Evolutionary conservation across 2,329 filamentous ascomycete species (phyloP).

Genomic region (Incumbomyces delicatus): DNA sequence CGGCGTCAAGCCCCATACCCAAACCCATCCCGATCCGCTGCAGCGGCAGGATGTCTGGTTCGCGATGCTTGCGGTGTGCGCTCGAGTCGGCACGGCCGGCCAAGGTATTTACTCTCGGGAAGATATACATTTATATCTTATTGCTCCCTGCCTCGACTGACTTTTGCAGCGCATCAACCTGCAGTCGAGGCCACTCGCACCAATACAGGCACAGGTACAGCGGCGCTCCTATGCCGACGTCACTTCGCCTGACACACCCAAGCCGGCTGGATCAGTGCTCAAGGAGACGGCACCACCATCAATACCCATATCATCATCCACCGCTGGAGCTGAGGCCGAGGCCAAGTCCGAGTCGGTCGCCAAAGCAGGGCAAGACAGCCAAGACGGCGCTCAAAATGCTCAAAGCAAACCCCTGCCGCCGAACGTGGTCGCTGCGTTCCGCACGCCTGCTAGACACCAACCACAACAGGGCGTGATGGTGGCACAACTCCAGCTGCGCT

Average conservation of each 20-base stretch:
- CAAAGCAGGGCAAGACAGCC: too few relatives aligned
- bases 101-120: slow-evolving; percentile 10
- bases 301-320: too few relatives aligned
- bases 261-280: too few relatives aligned
- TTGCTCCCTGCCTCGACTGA: not conserved
- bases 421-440: slow-evolving; percentile 54
- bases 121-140: not conserved
- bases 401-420: slow-evolving; percentile 11
- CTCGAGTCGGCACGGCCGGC: slow-evolving; percentile 17
- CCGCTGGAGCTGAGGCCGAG: too few relatives aligned
- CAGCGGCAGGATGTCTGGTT: slow-evolving; percentile 12
- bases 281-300: too few relatives aligned
- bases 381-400: too few relatives aligned
- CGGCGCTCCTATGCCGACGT: slow-evolving; percentile 7
- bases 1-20: too few relatives aligned
- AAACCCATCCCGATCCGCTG: not conserved
- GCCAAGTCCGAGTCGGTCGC: too few relatives aligned
- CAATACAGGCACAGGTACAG: too few relatives aligned
- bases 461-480: slow-evolving; percentile 68
- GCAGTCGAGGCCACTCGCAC: not conserved
- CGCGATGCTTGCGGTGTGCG: slow-evolving; percentile 17
- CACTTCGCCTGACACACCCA: too few relatives aligned
- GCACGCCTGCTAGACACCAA: slow-evolving; percentile 66
- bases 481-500: slow-evolving; percentile 86
- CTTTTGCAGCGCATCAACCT: not conserved